These are phyloP conservation scores for Chamaecrista fasciculata DNA, from an alignment of 306 rosid genomes.

Conservation along the genomic window DNA sequence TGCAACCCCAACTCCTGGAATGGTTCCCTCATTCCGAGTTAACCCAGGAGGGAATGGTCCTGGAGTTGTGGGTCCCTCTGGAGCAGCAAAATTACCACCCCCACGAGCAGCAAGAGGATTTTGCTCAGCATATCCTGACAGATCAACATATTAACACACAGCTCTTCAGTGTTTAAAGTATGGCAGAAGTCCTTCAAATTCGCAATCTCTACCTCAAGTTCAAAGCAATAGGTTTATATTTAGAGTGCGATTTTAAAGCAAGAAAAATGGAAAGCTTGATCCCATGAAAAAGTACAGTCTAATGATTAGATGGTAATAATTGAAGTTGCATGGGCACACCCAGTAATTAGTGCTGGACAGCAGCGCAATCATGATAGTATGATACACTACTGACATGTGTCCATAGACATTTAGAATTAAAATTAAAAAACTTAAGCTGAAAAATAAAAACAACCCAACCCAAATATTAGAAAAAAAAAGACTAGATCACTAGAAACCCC, in stretches of 20 bases:
- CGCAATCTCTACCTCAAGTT: slow-evolving; percentile 14
- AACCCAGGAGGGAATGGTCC: slow-evolving; percentile 87
- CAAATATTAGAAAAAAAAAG: too few species aligned
- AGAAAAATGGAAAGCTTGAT: neutral
- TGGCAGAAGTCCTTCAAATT: slow-evolving; percentile 4
- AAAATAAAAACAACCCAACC: too few species aligned
- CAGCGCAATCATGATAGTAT: too few species aligned
- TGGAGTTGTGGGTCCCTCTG: slow-evolving; percentile 89
- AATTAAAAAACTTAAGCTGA: too few species aligned
- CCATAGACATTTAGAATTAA: too few species aligned
- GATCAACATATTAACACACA: slow-evolving; percentile 24
- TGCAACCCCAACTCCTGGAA: slow-evolving; percentile 96
- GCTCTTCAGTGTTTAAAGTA: slow-evolving; percentile 1
- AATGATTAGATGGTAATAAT: slow-evolving; percentile 10
- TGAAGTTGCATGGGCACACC: neutral
- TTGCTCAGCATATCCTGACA: slow-evolving; percentile 83
- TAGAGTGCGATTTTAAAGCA: neutral
- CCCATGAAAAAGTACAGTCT: neutral
- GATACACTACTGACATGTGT: too few species aligned
- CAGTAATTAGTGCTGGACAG: neutral
- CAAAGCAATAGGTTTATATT: slow-evolving; percentile 4
- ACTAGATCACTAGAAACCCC: too few species aligned
- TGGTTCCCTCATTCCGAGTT: slow-evolving; percentile 89
- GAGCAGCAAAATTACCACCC: slow-evolving; percentile 60
- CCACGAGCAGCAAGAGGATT: slow-evolving; percentile 68